Conservation (phyloP, 768 basidiomycete species). For the Tephrocybe sp. region DNA sequence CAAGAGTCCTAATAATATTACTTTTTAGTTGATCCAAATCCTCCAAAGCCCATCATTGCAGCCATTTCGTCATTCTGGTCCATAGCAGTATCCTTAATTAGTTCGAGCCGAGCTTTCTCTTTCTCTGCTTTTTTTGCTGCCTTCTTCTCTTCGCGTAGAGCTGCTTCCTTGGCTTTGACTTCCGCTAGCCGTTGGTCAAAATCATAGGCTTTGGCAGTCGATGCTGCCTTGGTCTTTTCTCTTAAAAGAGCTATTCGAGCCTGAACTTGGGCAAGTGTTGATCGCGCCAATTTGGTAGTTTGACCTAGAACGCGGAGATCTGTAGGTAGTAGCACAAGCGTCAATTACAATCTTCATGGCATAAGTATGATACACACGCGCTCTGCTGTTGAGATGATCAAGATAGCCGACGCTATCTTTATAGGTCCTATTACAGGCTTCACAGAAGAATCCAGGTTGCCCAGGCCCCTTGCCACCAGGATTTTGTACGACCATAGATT, state of each 20-base stretch:
- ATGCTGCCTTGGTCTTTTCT: conserved; percentile 81
- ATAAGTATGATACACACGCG: conserved; percentile 57
- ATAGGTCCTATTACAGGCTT: conserved; percentile 85
- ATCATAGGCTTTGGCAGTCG: conserved; percentile 87
- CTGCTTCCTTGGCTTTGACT: conserved; percentile 69
- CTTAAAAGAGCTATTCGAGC: conserved; percentile 84
- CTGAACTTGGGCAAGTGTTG: conserved; percentile 90
- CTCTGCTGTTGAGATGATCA: conserved; percentile 93
- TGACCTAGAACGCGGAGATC: conserved; percentile 95
- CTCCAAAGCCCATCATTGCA: conserved; percentile 86
- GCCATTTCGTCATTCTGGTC: conserved; percentile 66
- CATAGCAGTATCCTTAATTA: conserved; percentile 49
- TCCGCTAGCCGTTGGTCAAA: conserved; percentile 88
- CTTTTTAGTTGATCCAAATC: conserved; percentile 86
- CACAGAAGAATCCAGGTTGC: conserved; percentile 92
- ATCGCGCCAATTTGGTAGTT: conserved; percentile 86
- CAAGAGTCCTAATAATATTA: conserved; percentile 28
- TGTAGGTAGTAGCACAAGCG: too few species aligned
- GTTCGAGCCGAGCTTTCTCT: conserved; percentile 65
- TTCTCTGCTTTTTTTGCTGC: conserved; percentile 77
- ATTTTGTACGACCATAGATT: conserved; percentile 92
- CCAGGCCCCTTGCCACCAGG: conserved; percentile 81
- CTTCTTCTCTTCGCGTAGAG: conserved; percentile 70
- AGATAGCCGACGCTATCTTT: conserved; percentile 94
- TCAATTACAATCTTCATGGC: too few species aligned